Evolutionary conservation across 2,329 filamentous ascomycete genomes (phyloP).

Genomic region (Diaporthe helianthi): DNA sequence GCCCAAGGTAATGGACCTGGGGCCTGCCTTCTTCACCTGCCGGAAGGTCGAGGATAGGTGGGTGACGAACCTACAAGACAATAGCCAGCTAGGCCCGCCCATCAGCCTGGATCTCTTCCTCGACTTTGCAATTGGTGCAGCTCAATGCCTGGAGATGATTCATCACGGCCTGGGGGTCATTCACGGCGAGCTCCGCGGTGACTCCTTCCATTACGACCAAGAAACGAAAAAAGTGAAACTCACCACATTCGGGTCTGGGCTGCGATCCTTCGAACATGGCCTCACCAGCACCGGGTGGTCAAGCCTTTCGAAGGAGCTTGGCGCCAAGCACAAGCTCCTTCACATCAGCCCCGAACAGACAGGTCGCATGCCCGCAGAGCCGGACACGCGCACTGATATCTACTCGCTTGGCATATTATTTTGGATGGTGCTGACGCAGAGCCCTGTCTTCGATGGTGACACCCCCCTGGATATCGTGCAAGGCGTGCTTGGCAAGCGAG

Average conservation of each 20-base stretch:
- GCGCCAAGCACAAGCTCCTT: slow-evolving; percentile 86
- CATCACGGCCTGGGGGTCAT: slow-evolving; percentile 87
- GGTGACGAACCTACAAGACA: slow-evolving; percentile 51
- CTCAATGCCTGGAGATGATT: slow-evolving; percentile 86
- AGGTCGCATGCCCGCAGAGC: slow-evolving; percentile 88
- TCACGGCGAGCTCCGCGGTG: slow-evolving; percentile 88
- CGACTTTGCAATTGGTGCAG: slow-evolving; percentile 88
- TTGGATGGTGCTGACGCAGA: slow-evolving; percentile 83
- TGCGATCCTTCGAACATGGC: slow-evolving; percentile 89
- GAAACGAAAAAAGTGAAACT: slow-evolving; percentile 77
- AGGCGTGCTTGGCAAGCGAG: slow-evolving; percentile 79
- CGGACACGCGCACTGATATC: slow-evolving; percentile 90
- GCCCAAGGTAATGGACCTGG: slow-evolving; percentile 74
- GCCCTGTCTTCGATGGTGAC: slow-evolving; percentile 79
- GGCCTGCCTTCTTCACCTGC: slow-evolving; percentile 73
- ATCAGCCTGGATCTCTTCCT: slow-evolving; percentile 80
- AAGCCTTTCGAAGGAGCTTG: slow-evolving; percentile 79
- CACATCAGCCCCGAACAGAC: slow-evolving; percentile 97
- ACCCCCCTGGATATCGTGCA: slow-evolving; percentile 91
- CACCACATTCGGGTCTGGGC: slow-evolving; percentile 84
- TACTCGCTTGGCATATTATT: slow-evolving; percentile 91
- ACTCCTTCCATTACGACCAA: slow-evolving; percentile 86
- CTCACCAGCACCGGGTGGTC: slow-evolving; percentile 88
- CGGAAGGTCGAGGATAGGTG: slow-evolving; percentile 59
- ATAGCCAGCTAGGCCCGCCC: slow-evolving; percentile 60